Evolutionary conservation across 108 stramenopile species (phyloP).

Genomic region (Conticribra weissflogii): DNA sequence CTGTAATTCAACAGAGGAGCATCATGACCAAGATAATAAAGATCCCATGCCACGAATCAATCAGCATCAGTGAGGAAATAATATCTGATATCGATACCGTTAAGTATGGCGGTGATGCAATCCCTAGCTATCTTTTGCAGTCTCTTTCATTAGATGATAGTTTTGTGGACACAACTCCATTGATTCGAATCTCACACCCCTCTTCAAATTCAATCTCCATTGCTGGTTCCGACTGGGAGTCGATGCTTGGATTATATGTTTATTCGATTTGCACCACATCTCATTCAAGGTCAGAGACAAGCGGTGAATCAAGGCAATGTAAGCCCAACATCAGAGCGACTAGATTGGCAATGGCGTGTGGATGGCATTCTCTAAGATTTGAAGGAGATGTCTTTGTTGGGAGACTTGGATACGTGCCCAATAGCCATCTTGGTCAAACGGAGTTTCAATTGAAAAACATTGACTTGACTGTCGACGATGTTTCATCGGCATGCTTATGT

Average conservation of each 20-base stretch:
- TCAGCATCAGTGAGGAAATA: constrained; percentile 2
- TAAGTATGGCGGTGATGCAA: constrained; percentile 16
- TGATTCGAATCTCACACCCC: constrained; percentile 10
- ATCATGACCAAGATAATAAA: no score
- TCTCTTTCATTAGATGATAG: background rate
- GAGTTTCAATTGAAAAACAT: constrained; percentile 47
- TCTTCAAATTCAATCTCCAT: background rate
- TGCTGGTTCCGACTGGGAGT: background rate
- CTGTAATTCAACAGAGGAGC: no score
- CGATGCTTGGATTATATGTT: constrained; percentile 20
- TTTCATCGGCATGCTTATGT: constrained; percentile 22
- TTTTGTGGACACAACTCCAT: constrained; percentile 17
- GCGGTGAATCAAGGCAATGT: background rate
- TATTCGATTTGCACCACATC: constrained; percentile 20
- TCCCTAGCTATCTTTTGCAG: constrained; percentile 26
- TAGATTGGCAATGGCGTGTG: constrained; percentile 84
- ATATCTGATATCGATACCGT: background rate
- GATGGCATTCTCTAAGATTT: constrained; percentile 63
- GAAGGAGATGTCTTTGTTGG: constrained; percentile 60
- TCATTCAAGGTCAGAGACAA: background rate
- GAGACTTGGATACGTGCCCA: constrained; percentile 33
- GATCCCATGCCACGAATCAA: constrained; percentile 9
- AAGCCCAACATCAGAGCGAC: constrained; percentile 74
- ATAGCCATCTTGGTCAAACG: background rate
- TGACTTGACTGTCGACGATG: constrained; percentile 22